A percentile compares a stretch with the other conserved stretches of the same genome.
These are phyloP conservation scores for Trichoderma sp. DNA, from an alignment of 2,329 filamentous ascomycete species.

Conservation along the genomic window DNA sequence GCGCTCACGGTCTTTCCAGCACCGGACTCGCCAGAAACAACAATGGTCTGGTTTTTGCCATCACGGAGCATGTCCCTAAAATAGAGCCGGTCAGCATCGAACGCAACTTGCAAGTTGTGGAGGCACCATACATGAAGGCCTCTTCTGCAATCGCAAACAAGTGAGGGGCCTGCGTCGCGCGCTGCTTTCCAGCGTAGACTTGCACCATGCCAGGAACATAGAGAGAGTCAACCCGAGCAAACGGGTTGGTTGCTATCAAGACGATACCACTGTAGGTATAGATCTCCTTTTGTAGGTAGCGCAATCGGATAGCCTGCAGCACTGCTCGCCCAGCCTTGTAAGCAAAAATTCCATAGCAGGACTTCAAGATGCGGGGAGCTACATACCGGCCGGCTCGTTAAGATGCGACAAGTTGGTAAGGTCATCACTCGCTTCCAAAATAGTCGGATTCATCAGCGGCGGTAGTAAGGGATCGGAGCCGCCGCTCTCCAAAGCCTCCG, in stretches of 20 bases:
- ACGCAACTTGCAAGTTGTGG: not conserved
- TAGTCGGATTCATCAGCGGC: constrained; percentile 95
- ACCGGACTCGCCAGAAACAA: constrained; percentile 98
- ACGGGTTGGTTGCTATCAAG: constrained; percentile 96
- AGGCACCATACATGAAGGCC: constrained; percentile 79
- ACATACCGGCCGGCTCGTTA: constrained; percentile 91
- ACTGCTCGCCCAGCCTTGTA: constrained; percentile 58
- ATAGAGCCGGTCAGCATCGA: constrained; percentile 43
- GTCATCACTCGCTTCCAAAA: constrained; percentile 98
- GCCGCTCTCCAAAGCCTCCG: constrained; percentile 72
- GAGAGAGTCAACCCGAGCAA: constrained; percentile 94
- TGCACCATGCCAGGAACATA: constrained; percentile 99
- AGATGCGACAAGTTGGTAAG: constrained; percentile 96
- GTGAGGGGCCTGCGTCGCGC: constrained; percentile 95
- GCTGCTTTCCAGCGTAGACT: constrained; percentile 95
- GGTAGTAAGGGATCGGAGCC: constrained; percentile 77
- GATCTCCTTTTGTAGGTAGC: constrained; percentile 98
- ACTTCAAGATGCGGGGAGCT: not conserved
- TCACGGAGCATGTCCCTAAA: constrained; percentile 93
- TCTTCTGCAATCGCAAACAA: constrained; percentile 98
- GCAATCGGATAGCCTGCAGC: constrained; percentile 93
- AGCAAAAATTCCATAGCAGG: constrained; percentile 31
- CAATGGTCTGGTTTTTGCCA: constrained; percentile 94
- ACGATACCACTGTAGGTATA: constrained; percentile 99
- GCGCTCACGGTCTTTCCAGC: constrained; percentile 98